Evolutionary conservation across 2,329 filamentous ascomycete genomes (phyloP).

Genomic region (Aquanectria penicillioides): DNA sequence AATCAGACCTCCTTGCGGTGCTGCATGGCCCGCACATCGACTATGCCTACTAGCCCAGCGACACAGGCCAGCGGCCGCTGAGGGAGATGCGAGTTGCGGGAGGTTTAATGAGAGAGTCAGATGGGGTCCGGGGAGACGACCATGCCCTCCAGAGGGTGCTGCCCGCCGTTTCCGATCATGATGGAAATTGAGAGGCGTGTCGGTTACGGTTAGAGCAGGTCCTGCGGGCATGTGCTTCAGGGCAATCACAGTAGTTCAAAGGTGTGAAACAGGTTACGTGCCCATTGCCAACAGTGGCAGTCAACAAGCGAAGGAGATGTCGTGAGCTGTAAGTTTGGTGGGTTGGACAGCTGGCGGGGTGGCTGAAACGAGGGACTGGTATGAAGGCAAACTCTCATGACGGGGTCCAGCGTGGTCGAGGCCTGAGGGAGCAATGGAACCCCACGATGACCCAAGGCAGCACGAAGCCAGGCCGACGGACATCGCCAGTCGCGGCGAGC

Average conservation of each 20-base stretch:
- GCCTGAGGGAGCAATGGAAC: too few species aligned
- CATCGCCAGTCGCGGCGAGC: constrained; percentile 7
- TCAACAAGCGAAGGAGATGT: not conserved
- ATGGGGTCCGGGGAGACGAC: constrained; percentile 3
- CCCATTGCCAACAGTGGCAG: not conserved
- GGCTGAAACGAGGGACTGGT: constrained; percentile 40
- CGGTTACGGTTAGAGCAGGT: constrained; percentile 21
- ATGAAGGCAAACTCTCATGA: constrained; percentile 32
- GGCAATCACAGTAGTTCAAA: constrained; percentile 13
- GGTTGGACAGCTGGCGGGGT: constrained; percentile 1
- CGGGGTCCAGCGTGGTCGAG: constrained; percentile 15
- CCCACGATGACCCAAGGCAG: constrained; percentile 11
- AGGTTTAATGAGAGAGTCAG: constrained; percentile 27
- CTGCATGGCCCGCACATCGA: constrained; percentile 7
- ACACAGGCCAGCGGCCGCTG: constrained; percentile 17
- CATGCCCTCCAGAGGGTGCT: not conserved
- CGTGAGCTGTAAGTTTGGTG: too few species aligned
- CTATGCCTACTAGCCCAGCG: constrained; percentile 24
- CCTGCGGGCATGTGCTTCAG: constrained; percentile 24
- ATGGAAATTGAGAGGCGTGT: constrained; percentile 26
- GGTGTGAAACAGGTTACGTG: constrained; percentile 20
- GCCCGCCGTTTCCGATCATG: constrained; percentile 24
- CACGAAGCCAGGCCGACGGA: not conserved
- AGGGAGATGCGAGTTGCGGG: constrained; percentile 18
- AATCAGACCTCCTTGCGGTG: constrained; percentile 21